phyloP scores from a whole-genome alignment of 345 rosid genomes.

The Ricinus communis region DNA sequence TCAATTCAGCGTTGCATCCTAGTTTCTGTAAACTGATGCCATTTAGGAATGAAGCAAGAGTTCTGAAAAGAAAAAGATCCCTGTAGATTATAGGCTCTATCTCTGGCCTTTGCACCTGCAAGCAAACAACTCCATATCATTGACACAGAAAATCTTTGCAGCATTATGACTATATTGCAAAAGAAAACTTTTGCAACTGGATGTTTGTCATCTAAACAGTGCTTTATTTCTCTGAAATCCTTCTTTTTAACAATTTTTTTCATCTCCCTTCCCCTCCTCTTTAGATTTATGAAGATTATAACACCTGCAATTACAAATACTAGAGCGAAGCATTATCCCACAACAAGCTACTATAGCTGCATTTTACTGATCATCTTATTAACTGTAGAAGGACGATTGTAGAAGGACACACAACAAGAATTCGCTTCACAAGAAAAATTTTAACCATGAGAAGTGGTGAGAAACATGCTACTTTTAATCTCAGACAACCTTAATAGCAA shows the following conservation, averaged over 20 bases:
- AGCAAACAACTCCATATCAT: slow-evolving; percentile 14
- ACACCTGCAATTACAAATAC: no score
- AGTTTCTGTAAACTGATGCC: slow-evolving; percentile 83
- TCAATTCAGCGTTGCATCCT: slow-evolving; percentile 95
- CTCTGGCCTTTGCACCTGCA: slow-evolving; percentile 87
- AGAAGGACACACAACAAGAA: not conserved
- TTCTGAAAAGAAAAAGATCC: slow-evolving; percentile 94
- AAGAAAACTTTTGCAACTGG: not conserved
- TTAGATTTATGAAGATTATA: not conserved
- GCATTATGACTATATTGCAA: not conserved
- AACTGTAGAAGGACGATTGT: not conserved
- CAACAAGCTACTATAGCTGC: not conserved
- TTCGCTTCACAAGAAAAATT: no score
- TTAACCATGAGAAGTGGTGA: not conserved
- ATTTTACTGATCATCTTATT: not conserved
- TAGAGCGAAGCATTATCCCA: not conserved
- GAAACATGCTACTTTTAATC: slow-evolving; percentile 11
- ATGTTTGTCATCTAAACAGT: not conserved
- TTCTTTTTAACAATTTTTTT: no score
- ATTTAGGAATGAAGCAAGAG: slow-evolving; percentile 89
- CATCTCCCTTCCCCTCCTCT: not conserved
- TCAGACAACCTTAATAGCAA: slow-evolving; percentile 84
- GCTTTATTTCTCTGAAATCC: no score
- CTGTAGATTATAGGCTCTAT: slow-evolving; percentile 93
- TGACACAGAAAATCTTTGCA: not conserved